Base-by-base conservation (phyloP, 176 grass and related monocot species). In the Aegilops umbellulata region DNA sequence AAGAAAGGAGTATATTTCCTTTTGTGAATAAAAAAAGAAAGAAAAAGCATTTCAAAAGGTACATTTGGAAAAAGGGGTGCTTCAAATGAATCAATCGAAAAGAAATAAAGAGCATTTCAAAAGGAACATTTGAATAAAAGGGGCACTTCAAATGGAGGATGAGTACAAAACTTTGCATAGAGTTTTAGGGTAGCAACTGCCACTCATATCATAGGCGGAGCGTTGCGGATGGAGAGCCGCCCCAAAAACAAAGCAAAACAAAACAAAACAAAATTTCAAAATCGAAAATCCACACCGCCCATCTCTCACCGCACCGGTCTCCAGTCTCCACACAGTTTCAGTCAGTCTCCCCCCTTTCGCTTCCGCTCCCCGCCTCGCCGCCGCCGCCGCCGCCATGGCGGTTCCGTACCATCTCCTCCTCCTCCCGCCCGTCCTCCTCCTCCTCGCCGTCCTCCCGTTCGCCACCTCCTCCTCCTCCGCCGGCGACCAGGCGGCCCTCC, bases 361-460 rank as follows among this genome's bases (percentile, higher is more conserved):
- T 74, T 47, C 38, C 70, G 22, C 70, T 74, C 70, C 39, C 70
- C 70, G 47, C 70, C 38, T 46, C n/a, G 30, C 57, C 57, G 23
- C 90, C 47, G 53, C 74, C 57, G 9, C 86, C 47, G 17, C 89
- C 29, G 42, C 67, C 75, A 93, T 93, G 91, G 71, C 91, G 64
- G 63, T 42, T 10, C 67, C 24, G 14, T 49, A 72, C 65, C 27
- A 63, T 46, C 34, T 65, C n/a, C n/a, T 67, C 57, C 23, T 67
- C 57, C 23, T 89, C 38, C 73, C 73, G 26, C 5, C 78, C 20
- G 10, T 74, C 36, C 26, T 80, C 13, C 15, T 89, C 30, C 74
- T 79, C 35, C 8, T 90, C 15, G 2, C 87, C 15, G 3, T 78
- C 16, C 14, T 65, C 79, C 67, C 84, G 1, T 74, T 73, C 10